Conservation (phyloP, 139 green algal genomes). For the Microglena sp. region DNA sequence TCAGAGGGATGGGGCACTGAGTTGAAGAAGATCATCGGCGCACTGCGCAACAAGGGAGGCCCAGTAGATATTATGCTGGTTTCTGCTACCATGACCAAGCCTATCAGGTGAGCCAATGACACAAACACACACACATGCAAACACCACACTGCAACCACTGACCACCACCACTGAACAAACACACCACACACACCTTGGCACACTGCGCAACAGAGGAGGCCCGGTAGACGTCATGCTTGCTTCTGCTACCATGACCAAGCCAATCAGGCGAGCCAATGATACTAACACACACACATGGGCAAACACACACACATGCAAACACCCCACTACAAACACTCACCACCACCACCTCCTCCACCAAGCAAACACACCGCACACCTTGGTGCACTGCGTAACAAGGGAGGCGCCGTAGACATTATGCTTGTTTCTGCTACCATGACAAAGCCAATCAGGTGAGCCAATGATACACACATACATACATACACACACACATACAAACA, state of each 20-base stretch:
- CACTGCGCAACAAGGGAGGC: slow-evolving; percentile 42
- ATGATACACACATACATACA: not conserved
- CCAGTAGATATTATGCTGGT: slow-evolving; percentile 71
- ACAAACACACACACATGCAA: not conserved
- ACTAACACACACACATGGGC: not conserved
- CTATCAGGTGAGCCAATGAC: no score
- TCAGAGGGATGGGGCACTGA: slow-evolving; percentile 74
- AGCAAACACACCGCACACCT: slow-evolving; percentile 47
- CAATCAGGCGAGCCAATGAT: no score
- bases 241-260: slow-evolving; percentile 79
- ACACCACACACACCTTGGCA: no score
- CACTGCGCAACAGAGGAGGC: slow-evolving; percentile 41
- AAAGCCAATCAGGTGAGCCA: not conserved
- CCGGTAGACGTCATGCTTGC: slow-evolving; percentile 70
- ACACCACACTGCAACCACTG: not conserved
- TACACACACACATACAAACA: not conserved
- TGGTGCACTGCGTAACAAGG: slow-evolving; percentile 77
- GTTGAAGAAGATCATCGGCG: slow-evolving; percentile 55
- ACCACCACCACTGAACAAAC: no score
- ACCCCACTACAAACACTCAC: not conserved
- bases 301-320: not conserved
- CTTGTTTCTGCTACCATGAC: not conserved
- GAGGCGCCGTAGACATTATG: slow-evolving; percentile 91
- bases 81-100: slow-evolving; percentile 79
- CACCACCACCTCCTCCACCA: no score